Conservation (phyloP, 2,329 filamentous ascomycete genomes). For the Fusarium chlamydosporum region DNA sequence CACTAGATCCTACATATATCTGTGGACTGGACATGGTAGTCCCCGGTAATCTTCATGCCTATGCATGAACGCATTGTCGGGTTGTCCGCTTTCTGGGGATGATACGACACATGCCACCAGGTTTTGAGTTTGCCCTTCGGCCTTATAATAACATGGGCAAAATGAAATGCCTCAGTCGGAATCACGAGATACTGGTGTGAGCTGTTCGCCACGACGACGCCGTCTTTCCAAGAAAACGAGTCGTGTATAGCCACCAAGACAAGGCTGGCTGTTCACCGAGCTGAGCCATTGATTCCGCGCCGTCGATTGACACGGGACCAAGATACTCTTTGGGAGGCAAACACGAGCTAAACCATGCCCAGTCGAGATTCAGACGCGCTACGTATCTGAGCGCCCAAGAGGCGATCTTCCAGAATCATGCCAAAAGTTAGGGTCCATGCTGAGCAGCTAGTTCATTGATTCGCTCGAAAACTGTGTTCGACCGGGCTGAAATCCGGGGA, state of each 20-base stretch:
- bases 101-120: conserved; percentile 24
- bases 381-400: conserved; percentile 39
- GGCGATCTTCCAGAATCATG: conserved; percentile 54
- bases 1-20: conserved; percentile 35
- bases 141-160: neutral
- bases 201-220: conserved; percentile 23
- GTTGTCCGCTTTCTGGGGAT: conserved; percentile 33
- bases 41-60: conserved; percentile 26
- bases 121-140: conserved; percentile 12
- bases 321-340: conserved; percentile 33
- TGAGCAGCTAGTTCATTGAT: conserved; percentile 34
- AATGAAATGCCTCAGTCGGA: neutral
- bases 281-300: conserved; percentile 23
- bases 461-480: conserved; percentile 44
- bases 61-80: conserved; percentile 48
- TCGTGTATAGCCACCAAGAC: conserved; percentile 6
- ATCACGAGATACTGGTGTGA: neutral
- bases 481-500: conserved; percentile 55
- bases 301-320: conserved; percentile 34
- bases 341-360: conserved; percentile 32
- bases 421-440: conserved; percentile 45
- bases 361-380: conserved; percentile 4
- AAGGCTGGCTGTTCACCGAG: conserved; percentile 17
- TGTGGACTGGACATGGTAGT: conserved; percentile 35
- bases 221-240: conserved; percentile 11